phyloP scores from a whole-genome alignment of 2,329 filamentous ascomycete species.

The Penicillium sp. region DNA sequence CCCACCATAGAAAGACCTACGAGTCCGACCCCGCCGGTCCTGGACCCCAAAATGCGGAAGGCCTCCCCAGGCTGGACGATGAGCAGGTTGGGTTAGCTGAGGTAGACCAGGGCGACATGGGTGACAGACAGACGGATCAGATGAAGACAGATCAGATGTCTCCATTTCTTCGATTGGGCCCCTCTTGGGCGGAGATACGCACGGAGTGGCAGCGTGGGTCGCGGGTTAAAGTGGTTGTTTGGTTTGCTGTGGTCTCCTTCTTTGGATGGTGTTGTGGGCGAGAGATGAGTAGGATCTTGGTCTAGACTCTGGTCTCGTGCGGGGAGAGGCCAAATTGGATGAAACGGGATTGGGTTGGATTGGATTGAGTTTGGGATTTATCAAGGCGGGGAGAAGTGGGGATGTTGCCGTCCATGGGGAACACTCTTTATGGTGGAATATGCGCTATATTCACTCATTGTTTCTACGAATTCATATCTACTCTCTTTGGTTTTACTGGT shows the following conservation, averaged over 20 bases:
- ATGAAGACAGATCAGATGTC: neutral
- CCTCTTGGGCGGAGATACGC: neutral
- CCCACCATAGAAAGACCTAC: neutral
- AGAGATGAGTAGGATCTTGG: neutral
- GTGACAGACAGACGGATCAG: too few species aligned
- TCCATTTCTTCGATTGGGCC: neutral
- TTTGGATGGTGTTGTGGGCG: neutral
- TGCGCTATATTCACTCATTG: too few species aligned
- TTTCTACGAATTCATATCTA: too few species aligned
- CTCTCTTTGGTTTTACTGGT: too few species aligned
- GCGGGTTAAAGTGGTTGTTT: neutral
- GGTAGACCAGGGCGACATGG: too few species aligned
- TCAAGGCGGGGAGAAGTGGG: neutral
- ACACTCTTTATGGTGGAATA: too few species aligned
- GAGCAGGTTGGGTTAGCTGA: too few species aligned
- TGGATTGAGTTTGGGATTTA: neutral
- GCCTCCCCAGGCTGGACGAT: too few species aligned
- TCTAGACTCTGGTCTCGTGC: neutral
- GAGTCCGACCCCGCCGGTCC: neutral
- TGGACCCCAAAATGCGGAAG: neutral
- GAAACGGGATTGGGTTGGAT: neutral
- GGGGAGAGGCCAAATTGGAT: neutral
- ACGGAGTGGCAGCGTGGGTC: neutral
- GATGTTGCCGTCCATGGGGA: too few species aligned
- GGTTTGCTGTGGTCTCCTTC: neutral